These are phyloP conservation scores for Ilex aquifolium DNA, from an alignment of 257 asterid genomes.

Conservation along the genomic window DNA sequence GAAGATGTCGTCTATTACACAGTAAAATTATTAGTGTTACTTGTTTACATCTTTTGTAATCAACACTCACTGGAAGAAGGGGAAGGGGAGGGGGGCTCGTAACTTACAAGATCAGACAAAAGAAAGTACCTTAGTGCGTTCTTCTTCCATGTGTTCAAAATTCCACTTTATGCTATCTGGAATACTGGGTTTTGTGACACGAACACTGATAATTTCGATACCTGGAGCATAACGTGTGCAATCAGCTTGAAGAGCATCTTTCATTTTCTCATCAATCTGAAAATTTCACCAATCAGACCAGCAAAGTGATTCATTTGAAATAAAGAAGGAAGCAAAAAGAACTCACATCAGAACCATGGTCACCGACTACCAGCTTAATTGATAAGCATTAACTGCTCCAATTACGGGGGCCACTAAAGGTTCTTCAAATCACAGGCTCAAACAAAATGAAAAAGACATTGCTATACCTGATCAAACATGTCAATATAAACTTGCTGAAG, in stretches of 20 bases:
- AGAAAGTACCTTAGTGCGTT: constrained; percentile 82
- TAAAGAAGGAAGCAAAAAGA: not conserved
- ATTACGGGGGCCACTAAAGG: not conserved
- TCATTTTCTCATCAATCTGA: constrained; percentile 97
- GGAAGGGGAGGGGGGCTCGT: too few relatives aligned
- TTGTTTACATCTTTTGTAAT: too few relatives aligned
- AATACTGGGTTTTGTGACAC: constrained; percentile 88
- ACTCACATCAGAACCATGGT: too few relatives aligned
- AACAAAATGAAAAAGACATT: too few relatives aligned
- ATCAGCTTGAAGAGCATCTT: constrained; percentile 96
- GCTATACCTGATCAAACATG: constrained; percentile 93
- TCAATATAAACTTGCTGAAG: constrained; percentile 98
- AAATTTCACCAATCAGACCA: constrained; percentile 7
- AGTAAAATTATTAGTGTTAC: too few relatives aligned
- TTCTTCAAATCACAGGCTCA: not conserved
- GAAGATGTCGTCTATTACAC: too few relatives aligned
- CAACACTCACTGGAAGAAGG: too few relatives aligned
- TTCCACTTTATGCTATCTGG: constrained; percentile 85
- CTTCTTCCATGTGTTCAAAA: constrained; percentile 95
- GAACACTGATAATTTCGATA: constrained; percentile 90
- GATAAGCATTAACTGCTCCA: not conserved
- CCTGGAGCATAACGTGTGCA: constrained; percentile 99
- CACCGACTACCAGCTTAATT: not conserved
- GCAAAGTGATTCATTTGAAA: not conserved
- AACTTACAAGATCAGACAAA: not conserved